These are phyloP conservation scores for Nosema muscidifuracis DNA, from an alignment of 371 early-diverging fungal species.

Conservation along the genomic window DNA sequence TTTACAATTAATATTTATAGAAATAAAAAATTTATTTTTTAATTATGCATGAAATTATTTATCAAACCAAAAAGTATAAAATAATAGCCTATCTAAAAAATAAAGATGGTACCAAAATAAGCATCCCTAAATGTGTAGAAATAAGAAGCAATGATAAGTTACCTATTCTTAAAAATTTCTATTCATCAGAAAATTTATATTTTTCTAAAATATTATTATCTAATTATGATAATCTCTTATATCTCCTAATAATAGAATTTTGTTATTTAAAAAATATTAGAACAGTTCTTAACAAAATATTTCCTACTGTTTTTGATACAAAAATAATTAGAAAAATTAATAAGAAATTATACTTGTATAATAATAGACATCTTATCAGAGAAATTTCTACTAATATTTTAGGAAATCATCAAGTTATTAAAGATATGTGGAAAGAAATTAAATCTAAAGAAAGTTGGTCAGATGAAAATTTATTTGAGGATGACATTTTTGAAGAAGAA, in stretches of 20 bases:
- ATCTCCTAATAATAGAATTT: neutral
- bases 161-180: neutral
- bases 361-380: neutral
- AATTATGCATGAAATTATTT: neutral
- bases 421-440: neutral
- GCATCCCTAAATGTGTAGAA: neutral
- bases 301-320: slow-evolving; percentile 3
- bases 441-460: neutral
- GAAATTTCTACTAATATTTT: neutral
- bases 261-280: neutral
- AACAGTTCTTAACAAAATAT: neutral
- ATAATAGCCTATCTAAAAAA: neutral
- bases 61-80: neutral
- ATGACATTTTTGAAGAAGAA: neutral
- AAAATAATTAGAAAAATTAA: neutral
- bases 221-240: neutral
- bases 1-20: too few relatives aligned
- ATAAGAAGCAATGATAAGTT: neutral
- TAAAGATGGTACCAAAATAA: neutral
- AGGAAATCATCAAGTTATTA: neutral
- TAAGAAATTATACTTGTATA: neutral
- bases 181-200: neutral
- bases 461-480: neutral
- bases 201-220: neutral
- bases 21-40: too few relatives aligned